These are phyloP conservation scores for Globisporangium spiculum DNA, from an alignment of 352 stramenopile genomes.

Conservation along the genomic window DNA sequence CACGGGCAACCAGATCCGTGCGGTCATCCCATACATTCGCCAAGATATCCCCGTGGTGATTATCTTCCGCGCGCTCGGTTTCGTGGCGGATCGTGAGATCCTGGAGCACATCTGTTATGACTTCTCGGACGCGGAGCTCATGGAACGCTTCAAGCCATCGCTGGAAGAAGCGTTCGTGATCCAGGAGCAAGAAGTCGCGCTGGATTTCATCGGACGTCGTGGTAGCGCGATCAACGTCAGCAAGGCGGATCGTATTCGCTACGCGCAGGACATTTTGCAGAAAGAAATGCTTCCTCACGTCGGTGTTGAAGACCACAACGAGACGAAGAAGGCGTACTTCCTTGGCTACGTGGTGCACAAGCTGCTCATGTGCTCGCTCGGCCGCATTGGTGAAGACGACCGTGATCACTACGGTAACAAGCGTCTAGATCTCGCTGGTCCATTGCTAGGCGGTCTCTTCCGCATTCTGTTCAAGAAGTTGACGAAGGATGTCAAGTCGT, in stretches of 20 bases:
- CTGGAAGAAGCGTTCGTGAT: conserved; percentile 99
- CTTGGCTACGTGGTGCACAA: conserved; percentile 99
- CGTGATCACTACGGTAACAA: conserved; percentile 99
- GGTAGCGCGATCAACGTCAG: conserved; percentile 94
- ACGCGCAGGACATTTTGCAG: conserved; percentile 98
- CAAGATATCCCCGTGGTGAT: conserved; percentile 99
- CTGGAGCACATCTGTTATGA: conserved; percentile 99
- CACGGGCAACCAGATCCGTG: conserved; percentile 98
- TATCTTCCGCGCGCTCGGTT: conserved; percentile 98
- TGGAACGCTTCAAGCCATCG: conserved; percentile 98
- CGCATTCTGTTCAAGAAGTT: conserved; percentile 98
- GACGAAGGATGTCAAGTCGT: conserved; percentile 97
- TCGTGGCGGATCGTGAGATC: conserved; percentile 96
- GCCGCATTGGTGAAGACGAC: conserved; percentile 97
- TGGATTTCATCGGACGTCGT: conserved; percentile 99
- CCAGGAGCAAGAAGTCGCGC: conserved; percentile 95
- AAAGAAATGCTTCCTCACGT: conserved; percentile 99
- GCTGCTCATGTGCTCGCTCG: conserved; percentile 98
- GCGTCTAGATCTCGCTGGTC: conserved; percentile 97
- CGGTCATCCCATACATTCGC: conserved; percentile 98
- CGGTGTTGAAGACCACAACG: conserved; percentile 96
- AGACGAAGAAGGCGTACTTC: conserved; percentile 98
- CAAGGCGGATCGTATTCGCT: conserved; percentile 97
- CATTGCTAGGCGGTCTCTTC: conserved; percentile 97
- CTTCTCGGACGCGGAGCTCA: conserved; percentile 97